Evolutionary conservation across 2,329 filamentous ascomycete genomes (phyloP).

Genomic region (Gremmenia infestans): DNA sequence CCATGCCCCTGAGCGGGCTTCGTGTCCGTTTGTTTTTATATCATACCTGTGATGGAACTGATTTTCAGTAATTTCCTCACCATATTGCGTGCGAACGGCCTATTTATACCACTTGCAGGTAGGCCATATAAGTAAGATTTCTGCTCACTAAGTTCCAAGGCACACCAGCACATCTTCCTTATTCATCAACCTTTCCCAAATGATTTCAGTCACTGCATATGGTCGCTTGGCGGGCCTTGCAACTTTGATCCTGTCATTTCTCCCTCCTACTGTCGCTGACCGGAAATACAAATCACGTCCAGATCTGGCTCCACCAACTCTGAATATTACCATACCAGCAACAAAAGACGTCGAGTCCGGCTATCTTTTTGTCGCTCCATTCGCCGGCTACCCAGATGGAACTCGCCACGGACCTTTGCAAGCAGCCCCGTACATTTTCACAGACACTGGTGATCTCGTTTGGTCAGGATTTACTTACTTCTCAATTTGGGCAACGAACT

Average conservation of each 20-base stretch:
- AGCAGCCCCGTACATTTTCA: conserved; percentile 51
- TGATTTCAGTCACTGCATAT: neutral
- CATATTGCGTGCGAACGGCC: no score
- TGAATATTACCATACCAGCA: conserved; percentile 42
- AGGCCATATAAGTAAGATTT: neutral
- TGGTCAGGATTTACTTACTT: conserved; percentile 53
- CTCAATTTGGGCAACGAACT: conserved; percentile 47
- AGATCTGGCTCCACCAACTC: conserved; percentile 41
- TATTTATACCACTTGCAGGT: no score
- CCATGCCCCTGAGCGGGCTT: no score
- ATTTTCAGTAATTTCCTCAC: no score
- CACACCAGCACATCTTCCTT: no score
- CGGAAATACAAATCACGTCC: conserved; percentile 44
- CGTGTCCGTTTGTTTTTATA: no score
- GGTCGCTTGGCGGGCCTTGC: neutral
- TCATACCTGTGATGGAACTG: no score
- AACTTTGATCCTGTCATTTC: neutral
- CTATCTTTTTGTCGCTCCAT: conserved; percentile 38
- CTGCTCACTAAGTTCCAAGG: no score
- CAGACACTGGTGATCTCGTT: conserved; percentile 48
- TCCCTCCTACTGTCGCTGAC: conserved; percentile 30
- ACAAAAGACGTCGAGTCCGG: conserved; percentile 37
- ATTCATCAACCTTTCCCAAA: neutral
- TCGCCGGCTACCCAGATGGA: conserved; percentile 31
- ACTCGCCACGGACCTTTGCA: conserved; percentile 45